phyloP scores from a whole-genome alignment of 2,329 filamentous ascomycete species.

The Ceratocystis ficicola region DNA sequence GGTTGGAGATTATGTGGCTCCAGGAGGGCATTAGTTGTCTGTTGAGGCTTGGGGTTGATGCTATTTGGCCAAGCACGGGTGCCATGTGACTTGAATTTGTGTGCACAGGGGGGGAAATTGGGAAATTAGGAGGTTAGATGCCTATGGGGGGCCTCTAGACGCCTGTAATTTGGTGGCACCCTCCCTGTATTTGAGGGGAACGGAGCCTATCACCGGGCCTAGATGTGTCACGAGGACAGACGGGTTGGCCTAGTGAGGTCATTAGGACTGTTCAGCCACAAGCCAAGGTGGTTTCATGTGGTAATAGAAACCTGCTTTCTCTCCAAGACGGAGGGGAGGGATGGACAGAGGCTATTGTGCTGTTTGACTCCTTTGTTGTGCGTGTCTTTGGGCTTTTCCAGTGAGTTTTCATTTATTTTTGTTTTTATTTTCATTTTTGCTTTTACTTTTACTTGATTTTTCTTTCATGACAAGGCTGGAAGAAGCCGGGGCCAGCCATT shows the following conservation, averaged over 20 bases:
- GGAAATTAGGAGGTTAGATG: background rate
- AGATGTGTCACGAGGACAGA: background rate
- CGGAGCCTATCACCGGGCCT: background rate
- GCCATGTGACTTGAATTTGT: background rate
- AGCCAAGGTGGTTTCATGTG: constrained; percentile 1
- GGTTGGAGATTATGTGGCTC: too few relatives aligned
- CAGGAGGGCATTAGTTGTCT: too few relatives aligned
- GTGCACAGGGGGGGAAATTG: background rate
- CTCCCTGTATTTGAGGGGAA: background rate
- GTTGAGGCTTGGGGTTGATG: background rate
- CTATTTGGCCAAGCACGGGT: background rate
- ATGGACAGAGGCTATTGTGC: background rate
- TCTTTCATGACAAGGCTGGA: background rate
- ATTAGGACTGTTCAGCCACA: background rate
- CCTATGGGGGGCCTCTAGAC: background rate
- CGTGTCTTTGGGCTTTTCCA: background rate
- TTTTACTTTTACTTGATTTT: background rate
- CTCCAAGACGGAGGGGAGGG: background rate
- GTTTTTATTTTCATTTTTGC: background rate
- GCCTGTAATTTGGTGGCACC: background rate
- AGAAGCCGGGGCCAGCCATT: background rate
- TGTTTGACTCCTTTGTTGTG: too few relatives aligned
- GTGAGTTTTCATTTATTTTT: background rate
- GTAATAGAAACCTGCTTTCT: constrained; percentile 1
- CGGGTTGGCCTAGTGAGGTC: background rate